Evolutionary conservation across 192 early-diverging fungal species (phyloP), one percentile per base, ranked within the genome.

Genomic region (Jimgerdemannia flammicorona): DNA sequence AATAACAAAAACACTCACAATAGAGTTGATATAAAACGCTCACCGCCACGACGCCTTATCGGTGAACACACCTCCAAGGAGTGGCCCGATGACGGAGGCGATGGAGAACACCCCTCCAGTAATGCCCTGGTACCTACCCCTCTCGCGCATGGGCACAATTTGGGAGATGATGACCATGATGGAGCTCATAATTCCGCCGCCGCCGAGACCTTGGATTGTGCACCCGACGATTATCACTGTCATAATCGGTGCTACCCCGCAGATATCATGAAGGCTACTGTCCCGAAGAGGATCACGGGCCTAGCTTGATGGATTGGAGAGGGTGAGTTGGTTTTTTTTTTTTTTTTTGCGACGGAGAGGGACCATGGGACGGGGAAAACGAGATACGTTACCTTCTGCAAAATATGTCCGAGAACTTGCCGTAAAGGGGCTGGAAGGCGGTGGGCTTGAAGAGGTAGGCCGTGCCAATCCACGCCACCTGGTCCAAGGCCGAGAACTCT

Each of bases 41-140:
- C 90, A 82, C 10, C 90, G 81, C 91, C 91, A 90, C 20, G 81
- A 83, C 0, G 75, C 72, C 17, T 82, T 70, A 67, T 97, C 90
- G 39, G 49, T 90, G 69, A 98, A 93, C 6, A 89, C 82, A 43
- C 96, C 96, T 71, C 96, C 96, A 20, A 95, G 70, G 18, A 98
- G 80, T 3, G 96, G 96, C 2, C 93, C 96, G n/a, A 94, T 72
- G 10, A 95, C 90, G 3, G 90, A 92, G 3, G 94, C 86, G 59
- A 95, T 70, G 4, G 91, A 94, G 82, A 93, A 95, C 4, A 91
- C 88, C 70, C 87, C 90, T 49, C 91, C 91, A 69, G 95, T 87
- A 39, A 95, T 75, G n/a, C 91, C 92, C 81, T 95, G 92, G 80
- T 95, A 97, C 77, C 94, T 94, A 44, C 92, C 92, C 40, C 93